Evolutionary conservation across 2,329 filamentous ascomycete genomes (phyloP).

Genomic region (Acrocalymma vagum): DNA sequence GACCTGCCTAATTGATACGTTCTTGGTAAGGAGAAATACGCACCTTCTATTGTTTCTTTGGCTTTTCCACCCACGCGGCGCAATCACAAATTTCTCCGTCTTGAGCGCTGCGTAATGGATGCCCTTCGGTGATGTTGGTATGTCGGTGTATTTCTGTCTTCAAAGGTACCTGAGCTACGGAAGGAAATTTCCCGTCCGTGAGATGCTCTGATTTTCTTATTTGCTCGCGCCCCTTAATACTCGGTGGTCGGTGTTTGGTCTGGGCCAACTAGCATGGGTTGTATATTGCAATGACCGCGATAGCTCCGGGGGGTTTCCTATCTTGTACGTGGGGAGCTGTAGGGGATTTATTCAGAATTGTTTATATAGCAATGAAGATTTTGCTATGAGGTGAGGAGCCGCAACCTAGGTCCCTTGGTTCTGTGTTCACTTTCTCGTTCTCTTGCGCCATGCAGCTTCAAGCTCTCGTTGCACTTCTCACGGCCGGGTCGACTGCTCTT

Average conservation of each 20-base stretch:
- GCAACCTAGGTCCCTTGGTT: too few relatives aligned
- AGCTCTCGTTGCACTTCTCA: slow-evolving; percentile 30
- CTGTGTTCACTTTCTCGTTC: slow-evolving; percentile 16
- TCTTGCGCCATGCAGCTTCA: slow-evolving; percentile 33
- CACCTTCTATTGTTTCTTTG: too few relatives aligned
- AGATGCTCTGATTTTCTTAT: slow-evolving; percentile 17
- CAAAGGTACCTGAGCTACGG: slow-evolving; percentile 14
- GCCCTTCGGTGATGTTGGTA: too few relatives aligned
- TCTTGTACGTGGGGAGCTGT: slow-evolving; percentile 3
- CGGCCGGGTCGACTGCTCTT: slow-evolving; percentile 26
- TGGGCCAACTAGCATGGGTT: slow-evolving; percentile 18
- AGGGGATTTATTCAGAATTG: slow-evolving; percentile 1
- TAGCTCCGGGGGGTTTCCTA: slow-evolving; percentile 11
- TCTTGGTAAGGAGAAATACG: too few relatives aligned
- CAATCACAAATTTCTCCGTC: slow-evolving; percentile 38
- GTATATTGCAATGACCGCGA: slow-evolving; percentile 17
- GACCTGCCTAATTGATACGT: background rate
- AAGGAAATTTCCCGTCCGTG: slow-evolving; percentile 20
- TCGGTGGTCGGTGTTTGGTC: slow-evolving; percentile 16
- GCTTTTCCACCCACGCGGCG: too few relatives aligned
- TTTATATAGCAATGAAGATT: slow-evolving; percentile 14
- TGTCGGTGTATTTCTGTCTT: too few relatives aligned
- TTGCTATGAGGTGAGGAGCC: background rate
- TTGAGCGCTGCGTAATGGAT: slow-evolving; percentile 18
- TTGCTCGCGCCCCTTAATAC: slow-evolving; percentile 9